Evolutionary conservation across 352 stramenopile genomes (phyloP).

Genomic region (Elongisporangium senticosum): DNA sequence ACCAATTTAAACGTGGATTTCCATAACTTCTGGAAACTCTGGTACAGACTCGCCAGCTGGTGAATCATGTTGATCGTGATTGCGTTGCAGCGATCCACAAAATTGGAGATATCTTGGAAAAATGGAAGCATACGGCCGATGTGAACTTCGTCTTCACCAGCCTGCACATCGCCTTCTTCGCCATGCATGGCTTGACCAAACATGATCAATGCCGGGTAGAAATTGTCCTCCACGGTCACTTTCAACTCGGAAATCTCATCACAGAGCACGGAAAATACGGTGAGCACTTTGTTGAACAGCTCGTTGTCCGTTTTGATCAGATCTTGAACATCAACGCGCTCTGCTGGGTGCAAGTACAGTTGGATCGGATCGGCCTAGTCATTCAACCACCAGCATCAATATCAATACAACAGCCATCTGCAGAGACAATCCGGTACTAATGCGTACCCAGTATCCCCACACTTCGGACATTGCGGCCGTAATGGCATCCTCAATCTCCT

Average conservation of each 20-base stretch:
- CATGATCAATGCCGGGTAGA: slow-evolving; percentile 86
- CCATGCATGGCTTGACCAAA: slow-evolving; percentile 77
- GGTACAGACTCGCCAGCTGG: slow-evolving; percentile 82
- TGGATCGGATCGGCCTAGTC: slow-evolving; percentile 76
- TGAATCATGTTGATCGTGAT: slow-evolving; percentile 90
- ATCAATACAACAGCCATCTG: neutral
- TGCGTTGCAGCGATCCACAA: slow-evolving; percentile 84
- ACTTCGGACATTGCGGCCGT: slow-evolving; percentile 86
- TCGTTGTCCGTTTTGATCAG: slow-evolving; percentile 88
- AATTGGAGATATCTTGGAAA: slow-evolving; percentile 89
- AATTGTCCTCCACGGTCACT: slow-evolving; percentile 86
- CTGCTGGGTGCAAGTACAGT: slow-evolving; percentile 71
- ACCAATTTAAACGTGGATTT: slow-evolving; percentile 87
- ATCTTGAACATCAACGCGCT: slow-evolving; percentile 85
- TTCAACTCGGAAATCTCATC: slow-evolving; percentile 89
- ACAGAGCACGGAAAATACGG: slow-evolving; percentile 84
- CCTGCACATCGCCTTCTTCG: slow-evolving; percentile 64
- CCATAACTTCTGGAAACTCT: slow-evolving; percentile 85
- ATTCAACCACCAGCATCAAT: slow-evolving; percentile 2
- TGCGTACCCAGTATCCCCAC: slow-evolving; percentile 82
- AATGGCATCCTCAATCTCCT: slow-evolving; percentile 84
- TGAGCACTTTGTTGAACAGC: slow-evolving; percentile 87
- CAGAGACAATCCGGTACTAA: neutral
- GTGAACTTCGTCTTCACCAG: slow-evolving; percentile 74
- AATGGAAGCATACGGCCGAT: slow-evolving; percentile 86